Conservation (phyloP, 2,329 filamentous ascomycete species). For the Nannizziopsis arthrosporioides region DNA sequence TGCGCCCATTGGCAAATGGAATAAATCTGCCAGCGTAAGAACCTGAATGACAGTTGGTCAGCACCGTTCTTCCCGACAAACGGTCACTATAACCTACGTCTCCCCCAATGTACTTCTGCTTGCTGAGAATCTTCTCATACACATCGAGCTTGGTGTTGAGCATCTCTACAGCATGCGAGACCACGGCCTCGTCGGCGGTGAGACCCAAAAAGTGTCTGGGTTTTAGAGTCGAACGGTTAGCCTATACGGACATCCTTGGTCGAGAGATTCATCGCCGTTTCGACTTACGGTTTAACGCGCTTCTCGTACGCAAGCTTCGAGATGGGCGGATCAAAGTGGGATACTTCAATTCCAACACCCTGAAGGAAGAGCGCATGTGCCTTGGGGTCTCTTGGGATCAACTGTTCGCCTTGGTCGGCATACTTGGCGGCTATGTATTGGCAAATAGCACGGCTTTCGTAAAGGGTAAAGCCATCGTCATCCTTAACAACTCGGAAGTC, state of each 20-base stretch:
- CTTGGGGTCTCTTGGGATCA: slow-evolving; percentile 12
- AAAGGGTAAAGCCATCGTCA: slow-evolving; percentile 13
- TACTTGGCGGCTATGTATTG: slow-evolving; percentile 13
- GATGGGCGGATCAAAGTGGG: slow-evolving; percentile 7
- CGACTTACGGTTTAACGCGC: slow-evolving; percentile 10
- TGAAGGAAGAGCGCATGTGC: slow-evolving; percentile 8
- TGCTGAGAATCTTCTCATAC: slow-evolving; percentile 13
- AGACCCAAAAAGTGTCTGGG: background rate
- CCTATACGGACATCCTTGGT: background rate
- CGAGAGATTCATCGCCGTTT: background rate
- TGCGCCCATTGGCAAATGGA: slow-evolving; percentile 8
- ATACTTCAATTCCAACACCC: slow-evolving; percentile 6
- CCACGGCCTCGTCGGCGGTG: slow-evolving; percentile 4
- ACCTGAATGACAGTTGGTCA: background rate
- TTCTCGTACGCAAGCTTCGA: slow-evolving; percentile 8
- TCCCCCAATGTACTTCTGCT: slow-evolving; percentile 14
- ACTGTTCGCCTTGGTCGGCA: slow-evolving; percentile 7
- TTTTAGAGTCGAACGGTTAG: background rate
- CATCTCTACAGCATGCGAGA: background rate
- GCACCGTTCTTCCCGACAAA: background rate
- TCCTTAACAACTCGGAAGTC: slow-evolving; percentile 1
- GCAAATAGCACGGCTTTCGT: slow-evolving; percentile 12
- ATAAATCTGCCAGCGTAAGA: slow-evolving; percentile 12
- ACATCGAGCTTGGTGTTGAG: slow-evolving; percentile 11
- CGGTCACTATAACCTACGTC: slow-evolving; percentile 6